Percentiles rank a stretch among this genome's conserved stretches.
Evolutionary conservation across 2,329 filamentous ascomycete genomes (phyloP).

Genomic region (Fusarium hostae): DNA sequence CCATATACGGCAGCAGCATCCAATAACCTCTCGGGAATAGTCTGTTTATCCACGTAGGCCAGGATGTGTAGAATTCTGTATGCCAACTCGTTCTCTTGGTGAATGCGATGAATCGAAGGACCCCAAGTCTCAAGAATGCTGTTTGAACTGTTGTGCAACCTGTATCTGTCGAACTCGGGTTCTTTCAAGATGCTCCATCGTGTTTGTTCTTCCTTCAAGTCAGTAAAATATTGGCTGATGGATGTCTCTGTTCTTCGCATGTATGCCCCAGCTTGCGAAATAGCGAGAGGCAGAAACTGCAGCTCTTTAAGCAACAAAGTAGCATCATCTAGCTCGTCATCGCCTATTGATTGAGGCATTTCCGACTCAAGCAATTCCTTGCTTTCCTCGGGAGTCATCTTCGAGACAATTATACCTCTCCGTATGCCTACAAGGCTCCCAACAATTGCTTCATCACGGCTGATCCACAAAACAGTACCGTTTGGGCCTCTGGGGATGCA

Average conservation of each 20-base stretch:
- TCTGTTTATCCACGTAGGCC: constrained; percentile 49
- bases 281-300: constrained; percentile 46
- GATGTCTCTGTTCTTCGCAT: constrained; percentile 44
- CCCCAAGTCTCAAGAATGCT: constrained; percentile 50
- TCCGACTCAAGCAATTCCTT: constrained; percentile 3
- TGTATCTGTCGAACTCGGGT: constrained; percentile 43
- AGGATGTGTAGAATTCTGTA: constrained; percentile 47
- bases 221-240: constrained; percentile 41
- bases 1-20: constrained; percentile 12
- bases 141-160: constrained; percentile 44
- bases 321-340: constrained; percentile 7
- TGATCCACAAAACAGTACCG: constrained; percentile 50
- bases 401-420: constrained; percentile 37
- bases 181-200: constrained; percentile 41
- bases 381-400: constrained; percentile 40
- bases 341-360: neutral
- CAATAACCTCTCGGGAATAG: constrained; percentile 46
- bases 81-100: constrained; percentile 41
- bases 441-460: constrained; percentile 44
- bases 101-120: constrained; percentile 49
- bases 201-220: constrained; percentile 34
- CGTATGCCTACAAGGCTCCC: constrained; percentile 40
- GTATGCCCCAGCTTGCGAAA: constrained; percentile 49
- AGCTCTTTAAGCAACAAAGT: constrained; percentile 38
- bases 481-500: constrained; percentile 42